Evolutionary conservation across 2,329 filamentous ascomycete species (phyloP).

Genomic region (Rhexocercosporidium sp.): DNA sequence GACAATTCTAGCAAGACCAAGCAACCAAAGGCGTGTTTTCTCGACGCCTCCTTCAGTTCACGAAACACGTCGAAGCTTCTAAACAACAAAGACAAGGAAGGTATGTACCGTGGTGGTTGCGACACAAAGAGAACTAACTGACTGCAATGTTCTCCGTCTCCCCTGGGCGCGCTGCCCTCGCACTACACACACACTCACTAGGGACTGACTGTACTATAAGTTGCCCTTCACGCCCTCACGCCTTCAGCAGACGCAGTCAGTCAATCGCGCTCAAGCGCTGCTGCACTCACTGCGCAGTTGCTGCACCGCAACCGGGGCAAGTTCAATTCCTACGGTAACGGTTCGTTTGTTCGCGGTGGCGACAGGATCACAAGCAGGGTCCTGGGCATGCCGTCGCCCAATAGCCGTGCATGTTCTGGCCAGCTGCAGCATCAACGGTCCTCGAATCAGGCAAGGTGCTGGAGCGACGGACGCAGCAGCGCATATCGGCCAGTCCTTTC

Average conservation of each 20-base stretch:
- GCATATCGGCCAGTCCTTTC: constrained; percentile 17
- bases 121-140: constrained; percentile 12
- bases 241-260: constrained; percentile 5
- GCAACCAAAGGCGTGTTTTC: constrained; percentile 13
- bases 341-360: constrained; percentile 17
- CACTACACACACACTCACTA: not conserved
- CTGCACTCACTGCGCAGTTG: not conserved
- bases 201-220: too few species aligned
- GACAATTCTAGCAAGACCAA: not conserved
- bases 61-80: constrained; percentile 29
- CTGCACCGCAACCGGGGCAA: constrained; percentile 11
- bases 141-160: constrained; percentile 1
- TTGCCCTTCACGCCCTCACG: constrained; percentile 5
- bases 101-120: not conserved
- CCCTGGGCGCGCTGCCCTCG: constrained; percentile 6
- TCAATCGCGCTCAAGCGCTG: constrained; percentile 25
- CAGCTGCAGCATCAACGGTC: constrained; percentile 3
- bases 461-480: not conserved
- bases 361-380: constrained; percentile 27
- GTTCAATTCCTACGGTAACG: not conserved
- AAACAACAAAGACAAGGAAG: constrained; percentile 19
- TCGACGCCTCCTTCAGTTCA: constrained; percentile 16
- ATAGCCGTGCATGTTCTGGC: constrained; percentile 21
- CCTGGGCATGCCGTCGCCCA: constrained; percentile 20
- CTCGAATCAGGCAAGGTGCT: constrained; percentile 18